phyloP scores from a whole-genome alignment of 306 rosid species.

The Dryas drummondii region DNA sequence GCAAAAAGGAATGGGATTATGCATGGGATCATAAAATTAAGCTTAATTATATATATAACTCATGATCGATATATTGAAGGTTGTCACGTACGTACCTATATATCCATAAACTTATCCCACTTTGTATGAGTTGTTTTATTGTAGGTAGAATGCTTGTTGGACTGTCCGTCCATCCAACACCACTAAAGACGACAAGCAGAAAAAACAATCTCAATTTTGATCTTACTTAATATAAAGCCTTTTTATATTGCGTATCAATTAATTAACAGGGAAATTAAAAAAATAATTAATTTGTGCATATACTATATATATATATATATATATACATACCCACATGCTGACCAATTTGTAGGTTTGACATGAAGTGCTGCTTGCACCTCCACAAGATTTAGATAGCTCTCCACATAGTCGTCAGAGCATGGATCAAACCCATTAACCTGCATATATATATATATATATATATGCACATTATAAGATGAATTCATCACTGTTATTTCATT shows the following conservation, averaged over 20 bases:
- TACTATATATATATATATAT: no score
- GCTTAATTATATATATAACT: no score
- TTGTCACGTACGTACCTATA: constrained; percentile 17
- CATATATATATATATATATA: background rate
- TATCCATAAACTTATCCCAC: constrained; percentile 27
- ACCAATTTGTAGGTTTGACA: constrained; percentile 44
- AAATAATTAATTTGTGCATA: no score
- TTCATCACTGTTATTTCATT: no score
- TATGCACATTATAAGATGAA: background rate
- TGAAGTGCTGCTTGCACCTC: constrained; percentile 61
- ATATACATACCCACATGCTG: constrained; percentile 43
- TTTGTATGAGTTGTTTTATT: constrained; percentile 20
- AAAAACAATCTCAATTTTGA: no score
- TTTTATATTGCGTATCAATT: no score
- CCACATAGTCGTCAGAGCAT: constrained; percentile 47
- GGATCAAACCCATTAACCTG: constrained; percentile 50
- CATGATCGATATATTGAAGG: no score
- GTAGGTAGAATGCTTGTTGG: constrained; percentile 25
- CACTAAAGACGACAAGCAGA: constrained; percentile 11
- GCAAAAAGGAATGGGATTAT: no score
- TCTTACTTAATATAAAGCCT: no score
- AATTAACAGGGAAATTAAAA: background rate
- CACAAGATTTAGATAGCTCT: constrained; percentile 42
- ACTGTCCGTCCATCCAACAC: constrained; percentile 25
- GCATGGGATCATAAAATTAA: no score